phyloP scores from a whole-genome alignment of 2,329 filamentous ascomycete genomes.

The Fusarium transvaalense region DNA sequence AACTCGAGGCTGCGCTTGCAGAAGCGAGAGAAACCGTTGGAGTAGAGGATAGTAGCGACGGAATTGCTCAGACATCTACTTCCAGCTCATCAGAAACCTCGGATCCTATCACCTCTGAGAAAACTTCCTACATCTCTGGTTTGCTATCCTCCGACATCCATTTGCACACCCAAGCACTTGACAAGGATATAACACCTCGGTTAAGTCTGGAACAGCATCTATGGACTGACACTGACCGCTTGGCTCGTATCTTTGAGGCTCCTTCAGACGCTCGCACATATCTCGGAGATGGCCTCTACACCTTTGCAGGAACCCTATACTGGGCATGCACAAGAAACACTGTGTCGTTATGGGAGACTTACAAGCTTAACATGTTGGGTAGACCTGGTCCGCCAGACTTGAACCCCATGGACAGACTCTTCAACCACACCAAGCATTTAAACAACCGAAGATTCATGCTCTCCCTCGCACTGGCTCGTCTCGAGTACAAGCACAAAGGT shows the following conservation, averaged over 20 bases:
- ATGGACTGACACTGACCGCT: constrained; percentile 42
- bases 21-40: constrained; percentile 31
- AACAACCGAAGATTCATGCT: constrained; percentile 39
- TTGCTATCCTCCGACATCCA: constrained; percentile 7
- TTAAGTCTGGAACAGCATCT: constrained; percentile 24
- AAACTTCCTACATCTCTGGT: background rate
- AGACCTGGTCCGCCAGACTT: constrained; percentile 1
- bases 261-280: constrained; percentile 39
- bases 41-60: constrained; percentile 4
- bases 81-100: constrained; percentile 6
- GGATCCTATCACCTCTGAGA: background rate
- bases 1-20: constrained; percentile 32
- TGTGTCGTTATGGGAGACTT: constrained; percentile 41
- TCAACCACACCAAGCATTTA: constrained; percentile 43
- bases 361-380: constrained; percentile 26
- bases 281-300: constrained; percentile 42
- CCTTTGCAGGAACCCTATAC: constrained; percentile 43
- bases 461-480: constrained; percentile 34
- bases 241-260: constrained; percentile 43
- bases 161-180: constrained; percentile 3
- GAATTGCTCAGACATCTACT: background rate
- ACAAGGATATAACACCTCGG: background rate
- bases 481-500: constrained; percentile 43
- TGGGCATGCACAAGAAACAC: constrained; percentile 44
- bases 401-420: constrained; percentile 40